Evolutionary conservation across 306 rosid genomes (phyloP).

Genomic region (Prunus dulcis): DNA sequence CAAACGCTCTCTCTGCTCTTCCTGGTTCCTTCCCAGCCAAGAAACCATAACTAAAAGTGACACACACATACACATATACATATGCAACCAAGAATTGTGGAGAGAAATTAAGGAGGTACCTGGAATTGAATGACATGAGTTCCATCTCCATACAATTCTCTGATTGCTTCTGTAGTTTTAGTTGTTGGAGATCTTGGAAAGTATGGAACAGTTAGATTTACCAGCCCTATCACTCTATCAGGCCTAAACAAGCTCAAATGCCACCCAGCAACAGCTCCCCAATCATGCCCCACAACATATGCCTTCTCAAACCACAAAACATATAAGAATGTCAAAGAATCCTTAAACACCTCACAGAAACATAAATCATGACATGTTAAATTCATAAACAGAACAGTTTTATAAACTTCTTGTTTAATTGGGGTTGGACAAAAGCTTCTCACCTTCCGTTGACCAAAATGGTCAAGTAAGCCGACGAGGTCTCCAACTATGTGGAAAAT

Average conservation of each 20-base stretch:
- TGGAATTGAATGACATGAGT: slow-evolving; percentile 61
- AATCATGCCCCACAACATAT: slow-evolving; percentile 63
- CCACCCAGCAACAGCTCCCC: slow-evolving; percentile 66
- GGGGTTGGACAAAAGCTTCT: neutral
- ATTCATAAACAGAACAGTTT: neutral
- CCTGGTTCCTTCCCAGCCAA: slow-evolving; percentile 60
- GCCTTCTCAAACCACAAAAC: slow-evolving; percentile 31
- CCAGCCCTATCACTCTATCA: slow-evolving; percentile 60
- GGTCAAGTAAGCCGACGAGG: slow-evolving; percentile 57
- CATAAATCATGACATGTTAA: neutral
- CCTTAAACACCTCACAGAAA: neutral
- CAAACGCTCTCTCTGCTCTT: slow-evolving; percentile 72
- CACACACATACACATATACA: too few relatives aligned
- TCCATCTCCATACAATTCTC: slow-evolving; percentile 41
- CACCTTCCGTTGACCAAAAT: slow-evolving; percentile 61
- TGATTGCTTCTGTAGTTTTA: slow-evolving; percentile 38
- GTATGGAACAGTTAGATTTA: slow-evolving; percentile 53
- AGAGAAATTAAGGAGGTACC: slow-evolving; percentile 29
- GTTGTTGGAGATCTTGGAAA: slow-evolving; percentile 44
- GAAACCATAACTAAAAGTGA: neutral
- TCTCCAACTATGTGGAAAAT: slow-evolving; percentile 46
- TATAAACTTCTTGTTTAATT: neutral
- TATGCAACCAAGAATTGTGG: neutral
- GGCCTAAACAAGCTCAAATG: slow-evolving; percentile 57
- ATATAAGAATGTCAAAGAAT: neutral